Percentiles rank a stretch among this genome's conserved stretches.
Evolutionary conservation across 2,329 filamentous ascomycete genomes (phyloP).

Genomic region (Ophiostoma quercus): DNA sequence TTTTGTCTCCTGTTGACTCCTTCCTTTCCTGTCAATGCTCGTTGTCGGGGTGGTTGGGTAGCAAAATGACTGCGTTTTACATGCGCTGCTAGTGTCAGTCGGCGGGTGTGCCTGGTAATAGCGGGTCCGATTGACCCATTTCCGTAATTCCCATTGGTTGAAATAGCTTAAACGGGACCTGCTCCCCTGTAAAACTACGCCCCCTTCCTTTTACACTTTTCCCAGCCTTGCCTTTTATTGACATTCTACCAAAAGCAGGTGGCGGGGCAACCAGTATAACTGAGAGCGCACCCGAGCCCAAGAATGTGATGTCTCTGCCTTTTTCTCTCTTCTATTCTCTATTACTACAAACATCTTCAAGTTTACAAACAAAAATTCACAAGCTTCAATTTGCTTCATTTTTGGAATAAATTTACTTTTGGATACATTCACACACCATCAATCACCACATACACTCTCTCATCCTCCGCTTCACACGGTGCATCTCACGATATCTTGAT

Average conservation of each 20-base stretch:
- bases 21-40: conserved; percentile 18
- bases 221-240: conserved; percentile 30
- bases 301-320: background rate
- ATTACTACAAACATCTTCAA: background rate
- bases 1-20: background rate
- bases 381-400: background rate
- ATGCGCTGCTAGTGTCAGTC: conserved; percentile 11
- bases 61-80: conserved; percentile 10
- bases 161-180: background rate
- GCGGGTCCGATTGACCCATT: background rate
- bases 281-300: conserved; percentile 18
- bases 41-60: conserved; percentile 26
- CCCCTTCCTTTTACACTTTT: background rate
- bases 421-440: background rate
- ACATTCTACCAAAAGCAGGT: conserved; percentile 26
- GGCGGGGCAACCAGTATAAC: conserved; percentile 29
- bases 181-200: conserved; percentile 2
- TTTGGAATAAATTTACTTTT: background rate
- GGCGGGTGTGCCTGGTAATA: background rate
- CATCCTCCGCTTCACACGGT: background rate
- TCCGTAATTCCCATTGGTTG: conserved; percentile 12
- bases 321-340: background rate
- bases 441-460: background rate
- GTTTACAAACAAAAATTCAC: background rate
- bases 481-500: background rate